A percentile compares a stretch with the other conserved stretches of the same genome.
phyloP scores from a whole-genome alignment of 2,329 filamentous ascomycete species.

The Microcyclospora tardicrescens region DNA sequence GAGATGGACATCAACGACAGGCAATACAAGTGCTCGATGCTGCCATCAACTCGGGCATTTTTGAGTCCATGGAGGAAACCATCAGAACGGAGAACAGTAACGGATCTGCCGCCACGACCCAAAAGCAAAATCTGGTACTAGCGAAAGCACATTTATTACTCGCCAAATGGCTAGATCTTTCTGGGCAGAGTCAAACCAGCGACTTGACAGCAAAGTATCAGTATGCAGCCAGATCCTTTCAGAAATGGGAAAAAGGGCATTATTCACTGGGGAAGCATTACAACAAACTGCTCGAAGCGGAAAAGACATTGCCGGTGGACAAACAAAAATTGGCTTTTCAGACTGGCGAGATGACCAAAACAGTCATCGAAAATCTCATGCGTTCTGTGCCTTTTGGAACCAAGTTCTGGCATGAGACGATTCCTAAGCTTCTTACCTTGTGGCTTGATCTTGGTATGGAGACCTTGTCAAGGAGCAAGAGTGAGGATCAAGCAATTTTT shows the following conservation, averaged over 20 bases:
- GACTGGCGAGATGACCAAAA: constrained; percentile 69
- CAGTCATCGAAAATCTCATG: constrained; percentile 89
- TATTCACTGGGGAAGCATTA: constrained; percentile 96
- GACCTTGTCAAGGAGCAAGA: constrained; percentile 29
- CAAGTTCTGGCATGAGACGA: constrained; percentile 90
- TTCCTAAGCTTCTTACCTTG: constrained; percentile 80
- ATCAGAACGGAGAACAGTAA: constrained; percentile 12
- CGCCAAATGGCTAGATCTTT: constrained; percentile 90
- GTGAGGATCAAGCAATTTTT: constrained; percentile 34
- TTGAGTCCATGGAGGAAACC: constrained; percentile 34
- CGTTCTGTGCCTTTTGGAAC: constrained; percentile 77
- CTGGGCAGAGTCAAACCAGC: constrained; percentile 81
- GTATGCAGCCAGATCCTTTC: constrained; percentile 55
- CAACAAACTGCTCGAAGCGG: constrained; percentile 85
- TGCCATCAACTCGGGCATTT: constrained; percentile 71
- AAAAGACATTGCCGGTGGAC: constrained; percentile 60
- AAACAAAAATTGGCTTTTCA: constrained; percentile 50
- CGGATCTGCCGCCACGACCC: constrained; percentile 27
- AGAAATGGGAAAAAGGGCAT: constrained; percentile 88
- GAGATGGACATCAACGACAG: constrained; percentile 82
- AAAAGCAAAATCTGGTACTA: constrained; percentile 47
- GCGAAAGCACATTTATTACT: constrained; percentile 74
- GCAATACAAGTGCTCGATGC: constrained; percentile 84
- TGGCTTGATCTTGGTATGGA: constrained; percentile 86
- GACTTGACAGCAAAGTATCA: constrained; percentile 73